Conservation (phyloP, 202 grass and related monocot species). For the Carex arenaria region DNA sequence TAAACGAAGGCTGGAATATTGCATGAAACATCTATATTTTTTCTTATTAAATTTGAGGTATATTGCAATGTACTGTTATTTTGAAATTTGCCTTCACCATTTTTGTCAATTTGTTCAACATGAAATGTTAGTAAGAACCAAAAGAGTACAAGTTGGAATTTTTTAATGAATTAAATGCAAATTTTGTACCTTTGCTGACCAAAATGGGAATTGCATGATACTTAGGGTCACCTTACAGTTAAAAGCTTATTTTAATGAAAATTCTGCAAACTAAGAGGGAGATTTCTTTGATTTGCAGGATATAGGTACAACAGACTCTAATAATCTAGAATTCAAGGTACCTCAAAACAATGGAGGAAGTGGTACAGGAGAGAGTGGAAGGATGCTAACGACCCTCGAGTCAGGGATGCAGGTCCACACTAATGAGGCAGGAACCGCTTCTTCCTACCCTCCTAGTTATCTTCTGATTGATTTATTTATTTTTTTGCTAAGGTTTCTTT, state of each 20-base stretch:
- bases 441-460: neutral
- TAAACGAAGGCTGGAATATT: neutral
- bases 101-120: neutral
- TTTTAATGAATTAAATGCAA: neutral
- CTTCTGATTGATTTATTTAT: neutral
- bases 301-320: constrained; percentile 43
- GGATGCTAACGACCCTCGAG: constrained; percentile 54
- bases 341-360: constrained; percentile 25
- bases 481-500: constrained; percentile 11
- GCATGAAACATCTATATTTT: neutral
- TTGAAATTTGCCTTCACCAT: neutral
- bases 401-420: constrained; percentile 44
- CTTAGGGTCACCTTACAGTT: neutral
- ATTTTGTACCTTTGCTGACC: neutral
- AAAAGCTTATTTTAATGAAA: neutral
- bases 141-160: neutral
- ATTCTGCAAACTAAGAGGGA: neutral
- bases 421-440: constrained; percentile 63
- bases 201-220: neutral
- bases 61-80: neutral
- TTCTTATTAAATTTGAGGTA: neutral
- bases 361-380: constrained; percentile 57
- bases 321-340: constrained; percentile 31
- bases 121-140: neutral
- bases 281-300: constrained; percentile 46